A percentile compares a stretch with the other conserved stretches of the same genome.
Evolutionary conservation across 2,329 filamentous ascomycete species (phyloP).

Genomic region (Alternaria postmessia): DNA sequence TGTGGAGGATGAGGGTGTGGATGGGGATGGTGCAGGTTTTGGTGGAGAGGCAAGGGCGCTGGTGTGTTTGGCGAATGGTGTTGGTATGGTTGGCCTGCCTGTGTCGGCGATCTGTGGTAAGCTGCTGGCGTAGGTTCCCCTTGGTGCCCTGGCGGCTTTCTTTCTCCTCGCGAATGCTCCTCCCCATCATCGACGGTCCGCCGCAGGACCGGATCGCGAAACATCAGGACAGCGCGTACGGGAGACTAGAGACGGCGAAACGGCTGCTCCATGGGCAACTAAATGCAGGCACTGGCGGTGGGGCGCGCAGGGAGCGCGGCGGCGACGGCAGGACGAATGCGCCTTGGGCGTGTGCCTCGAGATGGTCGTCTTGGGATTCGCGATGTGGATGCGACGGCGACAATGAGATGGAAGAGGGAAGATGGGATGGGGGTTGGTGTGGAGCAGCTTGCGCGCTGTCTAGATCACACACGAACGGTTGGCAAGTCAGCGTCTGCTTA

Average conservation of each 20-base stretch:
- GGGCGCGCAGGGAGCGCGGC: conserved; percentile 12
- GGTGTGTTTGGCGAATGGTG: conserved; percentile 46
- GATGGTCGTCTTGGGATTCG: conserved; percentile 22
- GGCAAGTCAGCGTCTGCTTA: conserved; percentile 38
- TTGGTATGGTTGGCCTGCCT: conserved; percentile 49
- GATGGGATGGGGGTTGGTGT: conserved; percentile 23
- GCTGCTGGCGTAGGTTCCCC: conserved; percentile 43
- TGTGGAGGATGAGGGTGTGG: conserved; percentile 27
- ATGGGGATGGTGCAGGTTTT: conserved; percentile 41
- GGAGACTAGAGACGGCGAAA: conserved; percentile 2
- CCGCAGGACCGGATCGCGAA: conserved; percentile 41
- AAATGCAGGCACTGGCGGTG: conserved; percentile 12
- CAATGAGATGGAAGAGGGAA: conserved; percentile 15
- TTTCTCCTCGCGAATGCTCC: conserved; percentile 40
- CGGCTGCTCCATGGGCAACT: conserved; percentile 24
- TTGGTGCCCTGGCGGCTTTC: conserved; percentile 47
- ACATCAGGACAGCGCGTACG: conserved; percentile 31
- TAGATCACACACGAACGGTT: conserved; percentile 31
- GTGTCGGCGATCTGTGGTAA: conserved; percentile 49
- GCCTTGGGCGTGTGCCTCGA: conserved; percentile 27
- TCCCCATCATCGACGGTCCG: conserved; percentile 43
- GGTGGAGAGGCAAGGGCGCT: conserved; percentile 41
- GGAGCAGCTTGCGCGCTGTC: conserved; percentile 19
- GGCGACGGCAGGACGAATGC: conserved; percentile 23
- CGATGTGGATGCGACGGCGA: conserved; percentile 16